Evolutionary conservation across 1,284 basidiomycete genomes (phyloP).

Genomic region (Cryptococcus sp.): DNA sequence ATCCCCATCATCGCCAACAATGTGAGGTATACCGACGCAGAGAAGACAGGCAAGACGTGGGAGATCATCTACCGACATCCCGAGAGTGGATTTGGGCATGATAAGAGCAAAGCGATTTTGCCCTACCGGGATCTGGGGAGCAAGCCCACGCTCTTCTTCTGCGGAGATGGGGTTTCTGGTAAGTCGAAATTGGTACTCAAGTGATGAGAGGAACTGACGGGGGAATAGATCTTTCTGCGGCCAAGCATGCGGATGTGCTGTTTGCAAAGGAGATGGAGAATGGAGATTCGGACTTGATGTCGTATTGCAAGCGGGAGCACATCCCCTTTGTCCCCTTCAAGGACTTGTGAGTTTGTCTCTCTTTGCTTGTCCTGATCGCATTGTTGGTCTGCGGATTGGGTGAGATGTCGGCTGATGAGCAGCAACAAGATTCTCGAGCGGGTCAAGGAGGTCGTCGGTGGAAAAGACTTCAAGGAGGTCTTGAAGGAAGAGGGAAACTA

Average conservation of each 20-base stretch:
- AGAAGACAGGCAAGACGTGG: constrained; percentile 65
- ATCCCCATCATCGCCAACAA: constrained; percentile 90
- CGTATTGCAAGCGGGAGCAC: constrained; percentile 57
- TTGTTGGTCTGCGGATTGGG: too few species aligned
- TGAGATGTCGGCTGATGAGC: too few species aligned
- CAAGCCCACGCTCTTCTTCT: constrained; percentile 83
- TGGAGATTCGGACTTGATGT: constrained; percentile 76
- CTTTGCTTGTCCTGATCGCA: not conserved
- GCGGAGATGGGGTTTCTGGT: constrained; percentile 91
- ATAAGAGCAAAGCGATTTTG: constrained; percentile 85
- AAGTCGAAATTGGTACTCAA: constrained; percentile 17
- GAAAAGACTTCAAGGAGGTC: constrained; percentile 47
- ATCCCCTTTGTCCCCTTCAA: constrained; percentile 47
- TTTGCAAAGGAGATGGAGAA: constrained; percentile 77
- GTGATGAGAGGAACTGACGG: not conserved
- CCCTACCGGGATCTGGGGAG: constrained; percentile 67
- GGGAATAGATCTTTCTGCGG: constrained; percentile 80
- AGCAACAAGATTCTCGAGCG: constrained; percentile 48
- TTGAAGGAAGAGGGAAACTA: constrained; percentile 30
- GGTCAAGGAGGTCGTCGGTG: constrained; percentile 61
- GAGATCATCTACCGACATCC: constrained; percentile 82
- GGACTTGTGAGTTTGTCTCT: constrained; percentile 39
- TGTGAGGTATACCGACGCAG: constrained; percentile 53
- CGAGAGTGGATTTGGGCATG: constrained; percentile 79
- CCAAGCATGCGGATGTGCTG: constrained; percentile 77